Evolutionary conservation across 495 filamentous ascomycete species (phyloP).

Genomic region (Penicillium antarcticum): DNA sequence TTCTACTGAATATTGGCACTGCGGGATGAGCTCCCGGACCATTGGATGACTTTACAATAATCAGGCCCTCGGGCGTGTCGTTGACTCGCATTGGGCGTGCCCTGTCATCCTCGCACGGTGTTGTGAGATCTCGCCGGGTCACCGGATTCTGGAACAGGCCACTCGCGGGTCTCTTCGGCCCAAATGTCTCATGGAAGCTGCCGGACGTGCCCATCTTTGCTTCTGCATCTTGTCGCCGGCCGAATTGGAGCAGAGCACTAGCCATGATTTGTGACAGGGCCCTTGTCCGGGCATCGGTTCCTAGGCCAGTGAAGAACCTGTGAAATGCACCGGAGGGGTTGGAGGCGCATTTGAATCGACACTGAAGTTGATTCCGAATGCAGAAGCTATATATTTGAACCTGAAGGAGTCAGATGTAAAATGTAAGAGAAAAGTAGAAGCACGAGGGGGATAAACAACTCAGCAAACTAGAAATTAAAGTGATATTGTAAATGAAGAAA

Average conservation of each 20-base stretch:
- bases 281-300: constrained; percentile 21
- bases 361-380: neutral
- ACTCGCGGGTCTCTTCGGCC: constrained; percentile 23
- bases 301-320: constrained; percentile 17
- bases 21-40: constrained; percentile 9
- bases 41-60: constrained; percentile 18
- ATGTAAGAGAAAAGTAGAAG: neutral
- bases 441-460: neutral
- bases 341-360: constrained; percentile 5
- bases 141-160: constrained; percentile 32
- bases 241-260: constrained; percentile 24
- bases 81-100: constrained; percentile 15
- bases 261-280: constrained; percentile 19
- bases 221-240: constrained; percentile 18
- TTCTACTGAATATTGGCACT: constrained; percentile 1
- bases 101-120: constrained; percentile 27
- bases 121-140: constrained; percentile 31
- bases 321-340: constrained; percentile 28
- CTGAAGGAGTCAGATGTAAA: neutral
- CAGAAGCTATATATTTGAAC: neutral
- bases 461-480: neutral
- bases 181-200: constrained; percentile 31
- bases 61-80: constrained; percentile 7
- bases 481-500: neutral
- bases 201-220: constrained; percentile 22